These are phyloP conservation scores for Calvatia gigantea DNA, from an alignment of 768 basidiomycete species.

Conservation along the genomic window DNA sequence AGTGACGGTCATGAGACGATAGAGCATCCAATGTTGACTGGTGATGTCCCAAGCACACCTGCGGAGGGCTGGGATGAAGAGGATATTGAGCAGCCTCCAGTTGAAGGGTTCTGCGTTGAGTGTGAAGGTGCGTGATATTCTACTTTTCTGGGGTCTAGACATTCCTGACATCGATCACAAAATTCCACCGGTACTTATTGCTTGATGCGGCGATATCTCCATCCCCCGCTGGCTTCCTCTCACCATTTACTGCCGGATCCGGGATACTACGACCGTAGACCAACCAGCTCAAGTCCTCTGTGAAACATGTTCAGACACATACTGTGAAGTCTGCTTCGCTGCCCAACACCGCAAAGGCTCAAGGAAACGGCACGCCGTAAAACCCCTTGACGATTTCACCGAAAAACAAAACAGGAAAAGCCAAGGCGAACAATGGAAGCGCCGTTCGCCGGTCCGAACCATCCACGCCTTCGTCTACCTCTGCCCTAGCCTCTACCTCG, in stretches of 20 bases:
- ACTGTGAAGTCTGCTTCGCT: conserved; percentile 84
- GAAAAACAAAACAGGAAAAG: conserved; percentile 23
- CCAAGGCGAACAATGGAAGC: conserved; percentile 22
- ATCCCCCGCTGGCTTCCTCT: neutral
- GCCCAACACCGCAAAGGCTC: conserved; percentile 83
- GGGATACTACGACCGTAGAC: conserved; percentile 40
- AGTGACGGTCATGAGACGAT: conserved; percentile 57
- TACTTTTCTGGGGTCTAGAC: neutral
- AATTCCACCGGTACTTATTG: neutral
- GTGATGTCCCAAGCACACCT: conserved; percentile 26
- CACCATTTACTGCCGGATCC: neutral
- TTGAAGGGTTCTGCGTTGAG: conserved; percentile 75
- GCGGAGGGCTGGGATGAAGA: conserved; percentile 71
- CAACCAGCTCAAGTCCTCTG: conserved; percentile 78
- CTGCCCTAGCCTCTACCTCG: too few species aligned
- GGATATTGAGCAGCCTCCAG: conserved; percentile 37
- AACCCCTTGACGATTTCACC: conserved; percentile 32
- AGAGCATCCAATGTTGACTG: conserved; percentile 41
- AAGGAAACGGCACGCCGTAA: conserved; percentile 59
- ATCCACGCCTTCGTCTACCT: neutral
- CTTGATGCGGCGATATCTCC: neutral
- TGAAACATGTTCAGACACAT: conserved; percentile 67
- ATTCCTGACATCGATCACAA: neutral
- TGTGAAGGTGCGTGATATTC: conserved; percentile 69
- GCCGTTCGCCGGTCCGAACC: conserved; percentile 4